phyloP scores from a whole-genome alignment of 768 basidiomycete genomes.

The Fistulinella prunicolor region DNA sequence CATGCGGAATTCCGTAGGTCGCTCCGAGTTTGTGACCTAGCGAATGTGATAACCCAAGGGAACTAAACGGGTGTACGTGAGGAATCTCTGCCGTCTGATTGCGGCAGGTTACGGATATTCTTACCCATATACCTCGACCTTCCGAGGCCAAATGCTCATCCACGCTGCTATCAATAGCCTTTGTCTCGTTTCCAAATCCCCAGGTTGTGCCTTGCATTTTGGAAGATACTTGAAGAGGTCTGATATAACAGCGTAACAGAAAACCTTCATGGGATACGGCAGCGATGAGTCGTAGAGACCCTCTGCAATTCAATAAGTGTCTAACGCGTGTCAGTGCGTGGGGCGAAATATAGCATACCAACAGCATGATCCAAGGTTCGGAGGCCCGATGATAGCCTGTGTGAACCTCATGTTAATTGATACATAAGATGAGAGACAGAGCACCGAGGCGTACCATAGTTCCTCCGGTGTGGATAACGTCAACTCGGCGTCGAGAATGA shows the following conservation, averaged over 20 bases:
- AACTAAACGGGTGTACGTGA: constrained; percentile 32
- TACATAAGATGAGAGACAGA: constrained; percentile 3
- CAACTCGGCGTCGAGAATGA: constrained; percentile 76
- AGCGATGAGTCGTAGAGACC: constrained; percentile 57
- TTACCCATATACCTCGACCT: constrained; percentile 54
- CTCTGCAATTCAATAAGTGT: constrained; percentile 32
- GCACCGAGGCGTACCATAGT: constrained; percentile 51
- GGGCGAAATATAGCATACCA: constrained; percentile 39
- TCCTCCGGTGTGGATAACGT: constrained; percentile 70
- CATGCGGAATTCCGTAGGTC: constrained; percentile 73
- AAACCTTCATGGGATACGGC: constrained; percentile 56
- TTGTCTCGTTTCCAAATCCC: constrained; percentile 57
- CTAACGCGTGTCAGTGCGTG: neutral
- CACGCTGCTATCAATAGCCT: constrained; percentile 71
- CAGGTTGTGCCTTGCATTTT: constrained; percentile 55
- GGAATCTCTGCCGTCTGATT: neutral
- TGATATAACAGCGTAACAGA: constrained; percentile 63
- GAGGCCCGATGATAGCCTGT: constrained; percentile 75
- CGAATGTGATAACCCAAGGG: constrained; percentile 73
- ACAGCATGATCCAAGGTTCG: constrained; percentile 79
- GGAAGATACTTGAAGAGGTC: constrained; percentile 78
- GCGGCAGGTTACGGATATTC: neutral
- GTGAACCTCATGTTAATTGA: constrained; percentile 11
- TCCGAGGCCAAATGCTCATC: constrained; percentile 77
- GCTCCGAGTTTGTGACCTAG: constrained; percentile 75